Conservation (phyloP, 1,284 basidiomycete genomes). For the Microbotryum intermedium region DNA sequence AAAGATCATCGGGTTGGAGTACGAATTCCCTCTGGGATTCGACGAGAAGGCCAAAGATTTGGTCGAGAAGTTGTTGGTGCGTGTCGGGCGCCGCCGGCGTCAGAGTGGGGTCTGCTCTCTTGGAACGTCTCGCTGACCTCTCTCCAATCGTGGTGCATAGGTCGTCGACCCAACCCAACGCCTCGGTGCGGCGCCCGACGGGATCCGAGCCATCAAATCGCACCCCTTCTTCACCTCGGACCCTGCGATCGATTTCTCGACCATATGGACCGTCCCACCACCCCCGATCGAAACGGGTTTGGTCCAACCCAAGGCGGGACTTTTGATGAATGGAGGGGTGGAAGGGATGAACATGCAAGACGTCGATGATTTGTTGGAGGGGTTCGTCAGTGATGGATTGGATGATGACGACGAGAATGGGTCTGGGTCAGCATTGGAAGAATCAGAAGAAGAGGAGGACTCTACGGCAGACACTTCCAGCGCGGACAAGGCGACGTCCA, state of each 20-base stretch:
- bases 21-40: slow-evolving; percentile 45
- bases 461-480: slow-evolving; percentile 5
- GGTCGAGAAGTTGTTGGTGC: slow-evolving; percentile 42
- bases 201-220: slow-evolving; percentile 53
- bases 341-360: too few species aligned
- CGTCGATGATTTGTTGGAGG: neutral
- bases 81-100: too few species aligned
- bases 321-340: neutral
- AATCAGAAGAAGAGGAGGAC: slow-evolving; percentile 5
- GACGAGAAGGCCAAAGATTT: slow-evolving; percentile 44
- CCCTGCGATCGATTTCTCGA: slow-evolving; percentile 54
- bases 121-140: neutral
- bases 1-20: slow-evolving; percentile 47
- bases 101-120: too few species aligned
- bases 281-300: slow-evolving; percentile 42
- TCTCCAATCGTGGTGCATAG: slow-evolving; percentile 40
- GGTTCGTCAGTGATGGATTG: neutral
- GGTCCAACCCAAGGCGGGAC: slow-evolving; percentile 13
- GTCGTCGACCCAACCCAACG: slow-evolving; percentile 61
- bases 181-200: slow-evolving; percentile 55
- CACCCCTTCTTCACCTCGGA: slow-evolving; percentile 61
- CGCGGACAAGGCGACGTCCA: slow-evolving; percentile 1
- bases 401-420: neutral
- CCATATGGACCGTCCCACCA: slow-evolving; percentile 56
- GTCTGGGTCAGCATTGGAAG: neutral